Evolutionary conservation across 2,329 filamentous ascomycete species (phyloP), one percentile per base, ranked within the genome.

Genomic region (Cephalotrichum gorgonifer): DNA sequence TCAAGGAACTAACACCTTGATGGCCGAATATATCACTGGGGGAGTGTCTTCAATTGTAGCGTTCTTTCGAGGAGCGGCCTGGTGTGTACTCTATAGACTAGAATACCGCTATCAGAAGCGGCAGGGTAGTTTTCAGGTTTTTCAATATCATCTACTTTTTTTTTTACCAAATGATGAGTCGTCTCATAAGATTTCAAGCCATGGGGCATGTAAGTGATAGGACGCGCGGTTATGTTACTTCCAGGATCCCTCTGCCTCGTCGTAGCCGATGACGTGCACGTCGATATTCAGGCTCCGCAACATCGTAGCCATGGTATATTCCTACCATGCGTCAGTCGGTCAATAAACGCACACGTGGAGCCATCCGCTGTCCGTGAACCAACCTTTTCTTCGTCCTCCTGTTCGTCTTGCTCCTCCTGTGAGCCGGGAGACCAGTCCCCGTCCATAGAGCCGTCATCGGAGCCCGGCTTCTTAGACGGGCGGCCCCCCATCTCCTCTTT

Each of bases 181-280:
- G 8, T 31, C 30, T 31, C 30, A 31, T 15, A 9, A 31, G 11
- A n/a, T n/a, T n/a, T n/a, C n/a, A 39, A 22, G 22, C 30, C 15
- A 38, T 22, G 8, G 35, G 35, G 35, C 22, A 39, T 39, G 17
- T 39, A 5, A 9, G 17, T 38, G 15, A 38, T 11, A 15, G 5
- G 4, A 15, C 12, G 17, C 17, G n/a, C n/a, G n/a, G n/a, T n/a
- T n/a, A 39, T 22, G 35, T 11, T 39, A 39, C 17, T 39, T 39
- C 54, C 54, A 55, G 41, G 48, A 46, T 22, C 48, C 53, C 6
- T 50, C 48, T 14, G 47, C 39, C 22, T 44, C 46, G 30, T 53
- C 54, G 52, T 57, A 58, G 43, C 53, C 57, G 42, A 54, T 52
- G 30, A 48, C 31, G 42, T 50, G 49, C 23, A 55, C 46, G 27